Evolutionary conservation across 1,284 basidiomycete genomes (phyloP).

Genomic region (Apiotrichum sp.): DNA sequence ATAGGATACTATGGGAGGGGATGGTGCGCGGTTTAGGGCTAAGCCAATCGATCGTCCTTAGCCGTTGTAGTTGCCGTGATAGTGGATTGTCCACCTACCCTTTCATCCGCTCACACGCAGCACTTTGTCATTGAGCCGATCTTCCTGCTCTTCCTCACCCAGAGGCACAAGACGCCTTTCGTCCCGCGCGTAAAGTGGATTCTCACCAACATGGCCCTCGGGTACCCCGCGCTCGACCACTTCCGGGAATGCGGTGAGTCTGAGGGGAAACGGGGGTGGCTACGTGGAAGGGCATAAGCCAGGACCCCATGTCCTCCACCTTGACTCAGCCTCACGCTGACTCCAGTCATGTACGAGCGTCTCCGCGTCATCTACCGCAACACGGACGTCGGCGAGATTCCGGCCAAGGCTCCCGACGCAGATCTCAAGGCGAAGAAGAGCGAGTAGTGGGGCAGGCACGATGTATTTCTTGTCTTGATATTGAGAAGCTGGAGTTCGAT

Average conservation of each 20-base stretch:
- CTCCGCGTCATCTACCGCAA: slow-evolving; percentile 25
- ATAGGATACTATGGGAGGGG: too few relatives aligned
- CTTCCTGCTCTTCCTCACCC: slow-evolving; percentile 11
- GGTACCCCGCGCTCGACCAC: slow-evolving; percentile 32
- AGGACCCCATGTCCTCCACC: not conserved
- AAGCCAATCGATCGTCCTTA: too few relatives aligned
- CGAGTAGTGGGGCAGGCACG: slow-evolving; percentile 1
- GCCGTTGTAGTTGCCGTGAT: too few relatives aligned
- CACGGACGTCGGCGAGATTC: slow-evolving; percentile 32
- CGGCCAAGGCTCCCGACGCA: slow-evolving; percentile 1
- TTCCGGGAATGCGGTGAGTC: slow-evolving; percentile 33
- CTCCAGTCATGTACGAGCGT: slow-evolving; percentile 31
- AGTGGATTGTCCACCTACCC: too few relatives aligned
- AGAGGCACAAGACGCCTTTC: slow-evolving; percentile 13
- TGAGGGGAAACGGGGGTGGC: too few relatives aligned
- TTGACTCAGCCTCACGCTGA: not conserved
- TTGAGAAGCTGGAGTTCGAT: too few relatives aligned
- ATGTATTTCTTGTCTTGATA: not conserved
- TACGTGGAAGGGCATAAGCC: too few relatives aligned
- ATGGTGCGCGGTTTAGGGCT: too few relatives aligned
- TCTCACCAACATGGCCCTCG: slow-evolving; percentile 23
- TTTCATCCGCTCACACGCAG: not conserved
- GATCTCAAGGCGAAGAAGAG: slow-evolving; percentile 6
- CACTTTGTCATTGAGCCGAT: slow-evolving; percentile 20
- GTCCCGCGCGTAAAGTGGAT: slow-evolving; percentile 26